Conservation (phyloP, 768 basidiomycete genomes). For the Lentinus tigrinus region DNA sequence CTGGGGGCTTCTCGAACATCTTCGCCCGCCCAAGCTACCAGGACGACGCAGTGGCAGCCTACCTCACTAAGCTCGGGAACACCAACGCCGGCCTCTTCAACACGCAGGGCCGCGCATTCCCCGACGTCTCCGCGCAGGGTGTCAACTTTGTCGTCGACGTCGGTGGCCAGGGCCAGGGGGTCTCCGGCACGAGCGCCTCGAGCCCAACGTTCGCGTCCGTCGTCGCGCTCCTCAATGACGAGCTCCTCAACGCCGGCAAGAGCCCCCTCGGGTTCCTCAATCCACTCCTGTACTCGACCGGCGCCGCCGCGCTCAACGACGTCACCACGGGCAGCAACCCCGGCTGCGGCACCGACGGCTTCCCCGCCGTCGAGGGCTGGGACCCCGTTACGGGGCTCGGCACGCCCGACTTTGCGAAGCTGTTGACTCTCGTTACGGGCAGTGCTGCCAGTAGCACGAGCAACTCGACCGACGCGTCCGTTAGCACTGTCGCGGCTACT, state of each 20-base stretch:
- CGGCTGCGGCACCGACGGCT: constrained; percentile 27
- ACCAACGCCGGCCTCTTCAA: constrained; percentile 32
- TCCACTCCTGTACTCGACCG: constrained; percentile 26
- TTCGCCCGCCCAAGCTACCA: constrained; percentile 39
- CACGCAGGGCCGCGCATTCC: constrained; percentile 42
- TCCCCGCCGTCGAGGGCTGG: constrained; percentile 25
- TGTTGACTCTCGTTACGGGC: constrained; percentile 18
- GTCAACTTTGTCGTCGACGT: constrained; percentile 37
- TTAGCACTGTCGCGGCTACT: background rate
- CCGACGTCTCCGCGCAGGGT: constrained; percentile 45
- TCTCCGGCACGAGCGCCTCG: constrained; percentile 27
- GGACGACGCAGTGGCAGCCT: constrained; percentile 34
- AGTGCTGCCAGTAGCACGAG: background rate
- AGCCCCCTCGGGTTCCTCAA: constrained; percentile 30
- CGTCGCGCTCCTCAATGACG: constrained; percentile 30
- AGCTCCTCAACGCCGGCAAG: constrained; percentile 24
- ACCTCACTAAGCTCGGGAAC: constrained; percentile 33
- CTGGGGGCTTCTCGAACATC: constrained; percentile 38
- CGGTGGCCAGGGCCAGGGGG: constrained; percentile 19
- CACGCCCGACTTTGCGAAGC: constrained; percentile 32
- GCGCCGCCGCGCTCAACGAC: constrained; percentile 26
- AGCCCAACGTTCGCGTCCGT: constrained; percentile 27
- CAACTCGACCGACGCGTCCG: background rate
- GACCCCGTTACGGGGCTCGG: constrained; percentile 33
- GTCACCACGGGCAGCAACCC: constrained; percentile 28